These are phyloP conservation scores for Colletotrichum siamense DNA, from an alignment of 2,329 filamentous ascomycete species.

Conservation along the genomic window DNA sequence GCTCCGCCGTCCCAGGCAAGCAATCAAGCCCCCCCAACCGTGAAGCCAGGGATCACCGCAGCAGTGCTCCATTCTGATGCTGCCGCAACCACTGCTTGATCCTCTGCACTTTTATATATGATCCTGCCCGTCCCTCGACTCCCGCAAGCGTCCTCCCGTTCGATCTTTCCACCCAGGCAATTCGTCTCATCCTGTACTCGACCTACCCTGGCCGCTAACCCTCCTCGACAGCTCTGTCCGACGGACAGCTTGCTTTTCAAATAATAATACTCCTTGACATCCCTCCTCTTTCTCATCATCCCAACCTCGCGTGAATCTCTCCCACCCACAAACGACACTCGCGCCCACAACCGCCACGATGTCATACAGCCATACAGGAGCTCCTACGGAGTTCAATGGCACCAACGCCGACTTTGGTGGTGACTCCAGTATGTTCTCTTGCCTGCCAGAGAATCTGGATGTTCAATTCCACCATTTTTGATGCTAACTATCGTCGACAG, in stretches of 20 bases:
- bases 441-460: not conserved
- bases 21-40: not conserved
- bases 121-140: constrained; percentile 3
- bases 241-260: constrained; percentile 15
- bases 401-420: constrained; percentile 71
- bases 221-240: constrained; percentile 3
- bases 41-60: constrained; percentile 16
- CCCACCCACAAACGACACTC: constrained; percentile 14
- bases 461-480: not conserved
- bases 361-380: constrained; percentile 65
- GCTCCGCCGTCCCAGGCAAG: constrained; percentile 7
- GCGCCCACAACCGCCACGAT: constrained; percentile 39
- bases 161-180: not conserved
- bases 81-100: constrained; percentile 7
- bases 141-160: not conserved
- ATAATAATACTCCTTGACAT: constrained; percentile 1
- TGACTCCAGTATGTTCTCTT: constrained; percentile 72
- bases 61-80: constrained; percentile 8
- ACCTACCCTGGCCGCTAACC: constrained; percentile 20
- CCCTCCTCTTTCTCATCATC: not conserved
- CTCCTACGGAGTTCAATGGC: constrained; percentile 67
- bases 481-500: constrained; percentile 48
- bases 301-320: constrained; percentile 8
- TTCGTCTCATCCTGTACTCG: constrained; percentile 14
- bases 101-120: constrained; percentile 10